Conservation (phyloP, 1,139 yeast species). For the Debaryomyces subglobosus region DNA sequence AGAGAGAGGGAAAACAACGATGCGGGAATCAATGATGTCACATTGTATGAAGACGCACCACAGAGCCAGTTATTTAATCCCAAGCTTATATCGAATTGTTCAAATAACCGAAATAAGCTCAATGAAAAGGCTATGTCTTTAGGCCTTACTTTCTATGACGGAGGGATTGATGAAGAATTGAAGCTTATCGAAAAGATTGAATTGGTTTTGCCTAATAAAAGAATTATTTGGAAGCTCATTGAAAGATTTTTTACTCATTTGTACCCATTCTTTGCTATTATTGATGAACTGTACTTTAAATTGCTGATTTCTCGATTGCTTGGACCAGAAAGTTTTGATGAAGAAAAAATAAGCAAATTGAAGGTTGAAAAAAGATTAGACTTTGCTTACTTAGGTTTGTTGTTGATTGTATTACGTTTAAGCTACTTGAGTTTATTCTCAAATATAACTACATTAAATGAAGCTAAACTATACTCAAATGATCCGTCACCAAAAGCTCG, state of each 20-base stretch:
- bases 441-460: slow-evolving; percentile 34
- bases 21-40: slow-evolving; percentile 1
- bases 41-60: slow-evolving; percentile 4
- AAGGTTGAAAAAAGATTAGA: slow-evolving; percentile 32
- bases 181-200: slow-evolving; percentile 36
- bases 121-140: slow-evolving; percentile 29
- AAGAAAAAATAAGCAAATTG: slow-evolving; percentile 20
- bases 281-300: slow-evolving; percentile 43
- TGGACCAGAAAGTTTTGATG: slow-evolving; percentile 24
- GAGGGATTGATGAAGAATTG: slow-evolving; percentile 29
- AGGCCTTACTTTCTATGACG: slow-evolving; percentile 30
- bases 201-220: slow-evolving; percentile 45
- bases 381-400: slow-evolving; percentile 35
- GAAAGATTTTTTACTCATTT: slow-evolving; percentile 46
- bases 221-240: slow-evolving; percentile 49
- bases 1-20: background rate
- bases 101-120: slow-evolving; percentile 2
- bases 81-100: background rate
- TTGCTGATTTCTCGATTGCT: slow-evolving; percentile 23
- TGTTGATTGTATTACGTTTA: slow-evolving; percentile 31
- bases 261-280: slow-evolving; percentile 49
- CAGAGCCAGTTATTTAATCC: background rate
- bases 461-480: slow-evolving; percentile 24
- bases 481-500: slow-evolving; percentile 27
- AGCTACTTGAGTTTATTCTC: slow-evolving; percentile 36